These are phyloP conservation scores for Starmerella apicola DNA, from an alignment of 805 yeast species.

Conservation along the genomic window DNA sequence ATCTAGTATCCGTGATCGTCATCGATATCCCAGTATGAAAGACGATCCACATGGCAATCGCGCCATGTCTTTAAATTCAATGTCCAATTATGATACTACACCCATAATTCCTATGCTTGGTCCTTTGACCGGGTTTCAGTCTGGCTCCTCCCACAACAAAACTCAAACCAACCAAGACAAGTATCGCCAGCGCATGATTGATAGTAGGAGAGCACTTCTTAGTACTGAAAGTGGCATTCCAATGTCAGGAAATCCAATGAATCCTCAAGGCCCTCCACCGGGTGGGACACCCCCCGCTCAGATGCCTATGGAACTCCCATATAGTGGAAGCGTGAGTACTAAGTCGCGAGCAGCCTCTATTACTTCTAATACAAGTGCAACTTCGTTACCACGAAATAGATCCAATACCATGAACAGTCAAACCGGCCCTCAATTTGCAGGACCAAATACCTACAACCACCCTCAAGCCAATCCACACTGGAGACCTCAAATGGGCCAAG, in stretches of 20 bases:
- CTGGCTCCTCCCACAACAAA: conserved; percentile 6
- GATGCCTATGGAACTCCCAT: background rate
- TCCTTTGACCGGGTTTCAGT: conserved; percentile 6
- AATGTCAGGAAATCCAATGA: conserved; percentile 12
- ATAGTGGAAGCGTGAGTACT: background rate
- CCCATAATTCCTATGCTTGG: conserved; percentile 28
- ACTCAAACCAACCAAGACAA: conserved; percentile 15
- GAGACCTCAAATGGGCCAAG: too few species aligned
- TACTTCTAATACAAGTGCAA: background rate
- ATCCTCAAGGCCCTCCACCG: background rate
- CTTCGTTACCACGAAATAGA: background rate
- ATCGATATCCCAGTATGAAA: conserved; percentile 26
- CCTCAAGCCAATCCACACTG: too few species aligned
- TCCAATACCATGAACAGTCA: background rate
- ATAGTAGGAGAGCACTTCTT: conserved; percentile 20
- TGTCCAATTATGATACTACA: conserved; percentile 27
- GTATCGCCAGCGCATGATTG: conserved; percentile 24
- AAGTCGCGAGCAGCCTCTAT: background rate
- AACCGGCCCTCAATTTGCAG: too few species aligned
- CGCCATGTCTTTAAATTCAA: conserved; percentile 25
- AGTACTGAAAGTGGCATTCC: conserved; percentile 19
- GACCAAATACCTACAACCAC: too few species aligned
- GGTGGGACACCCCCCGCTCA: background rate
- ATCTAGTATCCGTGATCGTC: conserved; percentile 25
- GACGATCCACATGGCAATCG: conserved; percentile 16